Evolutionary conservation across 371 early-diverging fungal species (phyloP), one percentile per base, ranked within the genome.

Genomic region (Actinomortierella wolfii): DNA sequence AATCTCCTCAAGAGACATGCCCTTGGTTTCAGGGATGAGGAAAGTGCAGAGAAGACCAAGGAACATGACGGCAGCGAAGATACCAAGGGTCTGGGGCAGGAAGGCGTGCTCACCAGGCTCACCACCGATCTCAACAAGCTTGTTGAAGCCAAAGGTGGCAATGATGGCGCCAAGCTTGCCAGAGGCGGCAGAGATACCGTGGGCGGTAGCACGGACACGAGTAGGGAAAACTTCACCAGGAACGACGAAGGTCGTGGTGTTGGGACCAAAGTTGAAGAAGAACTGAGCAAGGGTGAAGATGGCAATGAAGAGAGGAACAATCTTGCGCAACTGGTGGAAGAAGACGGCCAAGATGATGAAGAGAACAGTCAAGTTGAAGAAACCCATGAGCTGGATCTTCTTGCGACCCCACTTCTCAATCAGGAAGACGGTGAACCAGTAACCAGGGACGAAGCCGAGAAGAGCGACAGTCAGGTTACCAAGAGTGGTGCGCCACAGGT

Each of bases 221-320:
- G 86, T 95, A 18, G 96, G 95, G 85, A 94, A 96, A 6, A 90
- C 86, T 77, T 96, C 97, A 71, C 92, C 89, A 20, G 97, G 94
- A 61, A 92, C 81, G 56, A 96, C 89, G 53, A 96, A 95, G 26
- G 95, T 94, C 3, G 85, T 85, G 21, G 81, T 60, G 71, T 90
- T 90, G 50, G 88, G 85, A 18, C 88, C 87, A 75, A 89, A 88
- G 56, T 91, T 84, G 77, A 85, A 84, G 70, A 89, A 88, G 69
- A 91, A 84, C 62, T 83, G 91, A 14, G 90, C 89, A 40, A 90
- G 75, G 20, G 90, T 88, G 77, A 88, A 92, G 56, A 94, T 68
- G 34, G 77, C 68, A 29, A 86, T 60, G 52, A 87, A 86, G 1
- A 76, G 55, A 3, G 77, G 75, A 20, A 78, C 61, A 17, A 64